Evolutionary conservation across 2,329 filamentous ascomycete species (phyloP).

Genomic region (Aspergillus brasiliensis): DNA sequence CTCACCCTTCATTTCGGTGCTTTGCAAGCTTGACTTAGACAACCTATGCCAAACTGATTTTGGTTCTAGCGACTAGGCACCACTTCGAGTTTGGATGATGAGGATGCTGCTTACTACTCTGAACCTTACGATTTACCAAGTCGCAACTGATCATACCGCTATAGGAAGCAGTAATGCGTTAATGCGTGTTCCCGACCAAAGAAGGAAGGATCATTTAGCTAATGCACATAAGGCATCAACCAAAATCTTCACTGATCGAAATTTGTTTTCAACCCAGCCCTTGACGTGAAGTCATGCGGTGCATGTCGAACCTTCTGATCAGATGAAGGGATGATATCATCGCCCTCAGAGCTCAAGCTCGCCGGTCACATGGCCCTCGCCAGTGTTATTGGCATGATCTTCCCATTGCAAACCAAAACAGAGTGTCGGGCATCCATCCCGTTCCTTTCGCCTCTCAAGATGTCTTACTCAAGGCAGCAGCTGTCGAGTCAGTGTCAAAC

Average conservation of each 20-base stretch:
- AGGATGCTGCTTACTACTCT: not conserved
- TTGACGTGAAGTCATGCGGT: not conserved
- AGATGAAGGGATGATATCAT: conserved; percentile 1
- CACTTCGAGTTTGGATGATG: not conserved
- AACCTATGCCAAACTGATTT: too few species aligned
- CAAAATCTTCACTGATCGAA: not conserved
- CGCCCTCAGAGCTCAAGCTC: not conserved
- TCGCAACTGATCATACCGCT: not conserved
- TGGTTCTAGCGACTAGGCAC: not conserved
- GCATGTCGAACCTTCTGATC: not conserved
- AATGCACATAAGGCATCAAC: not conserved
- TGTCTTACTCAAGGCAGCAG: not conserved
- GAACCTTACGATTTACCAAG: not conserved
- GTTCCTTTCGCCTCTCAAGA: not conserved
- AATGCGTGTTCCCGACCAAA: not conserved
- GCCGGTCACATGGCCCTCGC: not conserved
- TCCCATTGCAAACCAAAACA: not conserved
- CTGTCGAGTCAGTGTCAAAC: not conserved
- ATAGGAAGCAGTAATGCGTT: not conserved
- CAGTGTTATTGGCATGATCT: not conserved
- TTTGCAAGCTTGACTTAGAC: too few species aligned
- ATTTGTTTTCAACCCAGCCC: not conserved
- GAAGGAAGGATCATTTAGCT: conserved; percentile 2
- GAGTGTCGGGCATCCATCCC: not conserved
- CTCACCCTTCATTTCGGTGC: too few species aligned